Percentiles rank a stretch among this genome's conserved stretches.
Evolutionary conservation across 2,329 filamentous ascomycete genomes (phyloP).

Genomic region (Phialocephala sp.): DNA sequence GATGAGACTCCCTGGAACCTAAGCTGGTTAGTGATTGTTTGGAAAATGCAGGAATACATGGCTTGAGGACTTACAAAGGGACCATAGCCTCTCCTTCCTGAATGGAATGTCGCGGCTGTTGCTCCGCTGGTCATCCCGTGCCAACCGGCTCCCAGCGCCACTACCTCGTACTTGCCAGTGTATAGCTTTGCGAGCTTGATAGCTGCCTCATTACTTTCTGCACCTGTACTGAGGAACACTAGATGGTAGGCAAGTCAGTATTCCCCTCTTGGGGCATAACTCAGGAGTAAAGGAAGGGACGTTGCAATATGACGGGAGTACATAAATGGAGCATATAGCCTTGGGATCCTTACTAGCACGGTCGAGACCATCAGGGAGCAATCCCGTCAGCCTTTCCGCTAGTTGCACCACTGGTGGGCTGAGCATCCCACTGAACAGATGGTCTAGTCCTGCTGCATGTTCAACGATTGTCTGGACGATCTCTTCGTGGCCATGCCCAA

Average conservation of each 20-base stretch:
- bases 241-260: too few relatives aligned
- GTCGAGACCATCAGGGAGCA: slow-evolving; percentile 56
- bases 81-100: slow-evolving; percentile 54
- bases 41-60: neutral
- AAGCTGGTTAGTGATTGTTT: slow-evolving; percentile 1
- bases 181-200: slow-evolving; percentile 68
- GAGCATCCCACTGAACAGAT: slow-evolving; percentile 64
- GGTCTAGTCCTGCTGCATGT: slow-evolving; percentile 58
- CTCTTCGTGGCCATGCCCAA: slow-evolving; percentile 64
- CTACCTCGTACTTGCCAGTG: slow-evolving; percentile 69
- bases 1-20: slow-evolving; percentile 60
- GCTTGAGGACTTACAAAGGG: slow-evolving; percentile 39
- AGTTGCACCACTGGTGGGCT: slow-evolving; percentile 62
- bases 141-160: slow-evolving; percentile 63
- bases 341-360: slow-evolving; percentile 45
- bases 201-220: slow-evolving; percentile 64
- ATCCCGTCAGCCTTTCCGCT: slow-evolving; percentile 53
- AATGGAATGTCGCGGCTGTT: slow-evolving; percentile 57
- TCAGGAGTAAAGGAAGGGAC: slow-evolving; percentile 37
- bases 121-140: slow-evolving; percentile 65
- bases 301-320: neutral
- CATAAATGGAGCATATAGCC: neutral
- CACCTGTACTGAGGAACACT: slow-evolving; percentile 63
- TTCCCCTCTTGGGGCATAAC: slow-evolving; percentile 45
- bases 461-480: slow-evolving; percentile 58